These are phyloP conservation scores for Trichophyton rubrum DNA, from an alignment of 2,329 filamentous ascomycete species.

Conservation along the genomic window DNA sequence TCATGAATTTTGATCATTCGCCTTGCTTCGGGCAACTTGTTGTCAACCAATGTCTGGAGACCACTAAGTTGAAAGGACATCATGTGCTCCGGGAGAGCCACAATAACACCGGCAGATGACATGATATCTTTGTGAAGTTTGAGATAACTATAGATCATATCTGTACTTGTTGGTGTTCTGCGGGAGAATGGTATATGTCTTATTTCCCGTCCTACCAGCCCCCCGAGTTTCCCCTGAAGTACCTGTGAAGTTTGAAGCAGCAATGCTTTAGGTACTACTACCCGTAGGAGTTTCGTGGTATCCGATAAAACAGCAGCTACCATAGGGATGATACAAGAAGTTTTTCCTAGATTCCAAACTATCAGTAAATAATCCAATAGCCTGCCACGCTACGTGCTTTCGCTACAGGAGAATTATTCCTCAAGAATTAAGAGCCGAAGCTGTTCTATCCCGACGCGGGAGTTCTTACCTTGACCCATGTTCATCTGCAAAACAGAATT, in stretches of 20 bases:
- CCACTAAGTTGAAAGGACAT: slow-evolving; percentile 54
- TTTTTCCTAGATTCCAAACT: slow-evolving; percentile 34
- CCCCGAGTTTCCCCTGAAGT: slow-evolving; percentile 43
- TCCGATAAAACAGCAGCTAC: slow-evolving; percentile 45
- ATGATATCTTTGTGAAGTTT: slow-evolving; percentile 26
- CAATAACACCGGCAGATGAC: slow-evolving; percentile 38
- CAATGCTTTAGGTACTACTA: slow-evolving; percentile 51
- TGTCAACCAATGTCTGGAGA: slow-evolving; percentile 43
- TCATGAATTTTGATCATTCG: slow-evolving; percentile 41
- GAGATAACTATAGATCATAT: slow-evolving; percentile 23
- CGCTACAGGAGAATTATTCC: not conserved
- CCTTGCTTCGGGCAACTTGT: slow-evolving; percentile 29
- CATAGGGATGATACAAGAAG: slow-evolving; percentile 57
- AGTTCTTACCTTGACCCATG: slow-evolving; percentile 49
- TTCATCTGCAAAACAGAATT: slow-evolving; percentile 55
- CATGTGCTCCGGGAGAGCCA: slow-evolving; percentile 51
- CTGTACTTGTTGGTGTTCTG: slow-evolving; percentile 21
- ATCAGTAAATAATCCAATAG: not conserved
- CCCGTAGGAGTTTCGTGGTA: slow-evolving; percentile 37
- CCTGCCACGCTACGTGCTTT: not conserved
- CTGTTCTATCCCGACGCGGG: too few relatives aligned
- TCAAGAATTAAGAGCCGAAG: too few relatives aligned
- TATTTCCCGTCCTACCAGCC: slow-evolving; percentile 43
- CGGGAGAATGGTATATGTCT: slow-evolving; percentile 50
- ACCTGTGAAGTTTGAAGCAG: slow-evolving; percentile 49